Base-by-base conservation (phyloP, 805 yeast genomes). In the Candida oleophila region DNA sequence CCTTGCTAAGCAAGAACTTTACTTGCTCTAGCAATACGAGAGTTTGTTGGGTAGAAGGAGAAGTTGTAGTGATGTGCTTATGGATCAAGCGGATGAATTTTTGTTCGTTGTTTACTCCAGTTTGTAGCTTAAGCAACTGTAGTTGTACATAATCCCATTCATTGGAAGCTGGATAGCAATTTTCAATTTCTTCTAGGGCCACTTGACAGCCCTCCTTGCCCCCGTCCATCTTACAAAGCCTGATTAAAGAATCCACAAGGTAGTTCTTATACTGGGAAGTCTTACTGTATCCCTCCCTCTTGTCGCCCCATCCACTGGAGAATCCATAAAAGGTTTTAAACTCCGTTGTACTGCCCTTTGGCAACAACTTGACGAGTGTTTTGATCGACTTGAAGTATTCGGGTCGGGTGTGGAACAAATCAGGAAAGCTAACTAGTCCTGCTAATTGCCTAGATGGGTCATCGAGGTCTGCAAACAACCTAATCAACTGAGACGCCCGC, bases 21-120 rank as follows among this genome's bases (percentile, higher is more conserved):
- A 86, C 81, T 63, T 89, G 96, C 52, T 78, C 77, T 12, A 76
- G 67, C 22, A 86, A 65, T 50, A 85, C 64, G 46, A 78, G 66
- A 0, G 86, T 83, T 54, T 80, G 79, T 38, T 85, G 78, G 2
- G 88, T 61, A 3, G 30, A 30, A 14, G 21, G 15, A 5, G 22
- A 20, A 3, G 19, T 14, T 18, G 45, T 43, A 8, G 42, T 22
- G 15, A 61, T 46, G 38, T 55, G 60, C 9, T 39, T 30, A 44
- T 63, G 65, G 14, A 66, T 54, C 9, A 57, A 44, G 16, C 49
- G 49, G n/a, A 68, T 45, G 43, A 55, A 67, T 8, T 52, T 48
- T 20, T 55, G 49, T 21, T 60, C 63, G 22, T 51, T 55, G 42
- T 61, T 64, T 22, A 46, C 40, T 2, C 61, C 59, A 15, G 45